Evolutionary conservation across 164 flowering plant species (phyloP).

Genomic region (Dillenia turbinata): DNA sequence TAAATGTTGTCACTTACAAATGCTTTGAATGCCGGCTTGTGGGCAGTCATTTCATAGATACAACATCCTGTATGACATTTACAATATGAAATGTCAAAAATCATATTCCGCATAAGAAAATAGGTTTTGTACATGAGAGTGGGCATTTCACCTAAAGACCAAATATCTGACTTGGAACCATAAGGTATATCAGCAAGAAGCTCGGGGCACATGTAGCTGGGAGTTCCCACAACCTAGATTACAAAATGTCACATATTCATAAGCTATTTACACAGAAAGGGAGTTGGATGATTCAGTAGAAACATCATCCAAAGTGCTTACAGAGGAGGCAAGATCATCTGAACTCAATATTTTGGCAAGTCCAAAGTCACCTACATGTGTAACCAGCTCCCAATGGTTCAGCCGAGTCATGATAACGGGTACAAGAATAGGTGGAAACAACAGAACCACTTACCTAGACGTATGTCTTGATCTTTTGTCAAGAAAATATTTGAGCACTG

Average conservation of each 20-base stretch:
- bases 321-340: constrained; percentile 97
- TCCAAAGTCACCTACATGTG: constrained; percentile 91
- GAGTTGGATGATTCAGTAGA: constrained; percentile 1
- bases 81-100: background rate
- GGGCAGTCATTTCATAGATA: constrained; percentile 90
- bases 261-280: background rate
- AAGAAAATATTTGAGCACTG: constrained; percentile 99
- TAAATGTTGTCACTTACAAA: constrained; percentile 61
- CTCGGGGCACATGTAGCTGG: constrained; percentile 99
- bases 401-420: background rate
- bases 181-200: constrained; percentile 99
- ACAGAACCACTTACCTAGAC: constrained; percentile 55
- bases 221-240: constrained; percentile 96
- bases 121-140: background rate
- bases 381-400: background rate
- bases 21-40: constrained; percentile 93
- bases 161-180: constrained; percentile 98
- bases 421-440: background rate
- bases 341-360: constrained; percentile 93
- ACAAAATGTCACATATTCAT: constrained; percentile 3
- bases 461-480: constrained; percentile 88
- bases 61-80: constrained; percentile 75
- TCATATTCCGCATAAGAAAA: background rate
- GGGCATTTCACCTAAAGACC: constrained; percentile 77
- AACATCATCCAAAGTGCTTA: constrained; percentile 33